Evolutionary conservation across 225 moss, liverwort and hornwort species (phyloP), one percentile per base, ranked within the genome.

Genomic region (Polytrichum formosum): DNA sequence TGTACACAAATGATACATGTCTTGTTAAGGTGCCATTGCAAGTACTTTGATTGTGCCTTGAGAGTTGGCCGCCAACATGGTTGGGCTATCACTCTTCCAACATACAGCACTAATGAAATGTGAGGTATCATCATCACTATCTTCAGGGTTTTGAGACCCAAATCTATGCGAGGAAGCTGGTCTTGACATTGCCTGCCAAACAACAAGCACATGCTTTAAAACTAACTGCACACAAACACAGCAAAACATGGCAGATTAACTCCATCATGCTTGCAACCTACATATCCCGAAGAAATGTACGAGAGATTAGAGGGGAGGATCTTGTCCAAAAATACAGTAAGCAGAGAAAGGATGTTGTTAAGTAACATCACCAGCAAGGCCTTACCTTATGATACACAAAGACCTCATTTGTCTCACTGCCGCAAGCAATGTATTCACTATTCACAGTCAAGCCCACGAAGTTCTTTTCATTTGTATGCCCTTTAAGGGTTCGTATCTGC

Each of bases 41-140:
- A 96, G 84, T 53, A 93, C 96, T 84, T 96, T 96, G 72, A 93
- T 96, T 30, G 96, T 96, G 70, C 96, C 96, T 79, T 93, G 96
- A 56, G 93, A 93, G 56, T 93, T 96, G 1, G 96, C 96, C 54
- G 93, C 96, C 35, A 96, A 74, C 93, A 96, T 91, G 7, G 96
- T 96, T 18, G 91, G 93, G 67, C 90, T 92, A 73, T 96, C 96
- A 77, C 96, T 96, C 75, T 96, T 96, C 96, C 96, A 96, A 76
- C 96, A 96, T 26, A 96, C 96, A 26, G 96, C 96, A 73, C 96
- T 96, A 53, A 96, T 93, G 71, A 96, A 96, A 53, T 90, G 82
- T 56, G 77, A 70, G 61, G 80, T 67, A 10, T 86, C 80, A 53
- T 83, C 86, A 18, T 86, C 86, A 68, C 86, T 77, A 75, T 85